Base-by-base conservation (phyloP, 257 asterid species). In the Solanum neorickii region DNA sequence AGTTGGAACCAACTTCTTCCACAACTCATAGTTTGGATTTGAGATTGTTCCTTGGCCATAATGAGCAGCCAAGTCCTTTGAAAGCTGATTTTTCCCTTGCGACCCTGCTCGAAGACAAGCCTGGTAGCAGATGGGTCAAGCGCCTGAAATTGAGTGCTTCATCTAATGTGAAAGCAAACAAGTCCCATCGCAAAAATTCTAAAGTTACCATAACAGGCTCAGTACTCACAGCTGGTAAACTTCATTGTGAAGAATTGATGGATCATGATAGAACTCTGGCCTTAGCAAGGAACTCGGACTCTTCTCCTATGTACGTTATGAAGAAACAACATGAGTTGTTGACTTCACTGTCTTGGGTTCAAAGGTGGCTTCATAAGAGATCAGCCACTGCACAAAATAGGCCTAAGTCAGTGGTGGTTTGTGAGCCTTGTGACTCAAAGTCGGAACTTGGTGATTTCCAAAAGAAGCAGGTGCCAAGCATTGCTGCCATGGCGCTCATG, bases 401-500 rank as follows among this genome's bases (percentile, higher is more conserved):
- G 86, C 82, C 89, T 11, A 92, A 91, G 83, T 68, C 86, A 1
- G 85, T 62, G n/a, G 92, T 89, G 12, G 72, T 89, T 84, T 88
- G 93, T 90, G 93, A 90, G 49, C 94, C 94, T 29, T 93, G 62
- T 80, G 84, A 83, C 35, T 89, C 92, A 39, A 93, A 91, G 78
- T 41, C 89, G 75, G 84, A 88, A 41, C 12, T 83, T 47, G 90
- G 90, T 89, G 91, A 90, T 82, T 84, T 89, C 52, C 90, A 90
- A 83, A 93, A 91, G 88, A 89, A 92, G 92, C 97, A 93, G 88
- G 88, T 92, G 72, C 98, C 99, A 2, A 95, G 99, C 93, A 91
- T 93, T 78, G 97, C 93, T 73, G 96, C 98, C 27, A 93, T 96
- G 98, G 99, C 98, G 5, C 83, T 94, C 88, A 90, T 94, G 98